Evolutionary conservation across 192 early-diverging fungal species (phyloP).

Genomic region (Irineochytrium annulatum): DNA sequence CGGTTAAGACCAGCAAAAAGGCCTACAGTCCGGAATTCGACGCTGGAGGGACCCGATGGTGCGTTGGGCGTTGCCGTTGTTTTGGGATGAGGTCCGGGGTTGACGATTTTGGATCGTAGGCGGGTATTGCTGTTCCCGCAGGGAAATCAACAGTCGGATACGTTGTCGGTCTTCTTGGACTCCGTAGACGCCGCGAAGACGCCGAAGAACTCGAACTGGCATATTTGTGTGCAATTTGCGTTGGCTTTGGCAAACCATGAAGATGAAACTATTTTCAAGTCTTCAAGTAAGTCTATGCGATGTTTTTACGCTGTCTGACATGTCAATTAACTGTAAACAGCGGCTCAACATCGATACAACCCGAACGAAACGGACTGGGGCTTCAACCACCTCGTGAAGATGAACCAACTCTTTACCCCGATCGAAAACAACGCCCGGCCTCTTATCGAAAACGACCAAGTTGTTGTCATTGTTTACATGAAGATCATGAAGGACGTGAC

Average conservation of each 20-base stretch:
- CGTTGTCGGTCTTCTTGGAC: slow-evolving; percentile 82
- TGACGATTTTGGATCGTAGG: slow-evolving; percentile 45
- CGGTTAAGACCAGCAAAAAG: slow-evolving; percentile 24
- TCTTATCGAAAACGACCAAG: slow-evolving; percentile 63
- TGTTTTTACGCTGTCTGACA: background rate
- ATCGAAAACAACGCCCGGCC: slow-evolving; percentile 43
- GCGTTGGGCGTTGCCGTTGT: background rate
- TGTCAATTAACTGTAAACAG: slow-evolving; percentile 25
- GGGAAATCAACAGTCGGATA: slow-evolving; percentile 72
- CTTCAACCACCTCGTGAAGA: slow-evolving; percentile 73
- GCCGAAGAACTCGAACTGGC: slow-evolving; percentile 59
- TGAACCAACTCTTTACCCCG: slow-evolving; percentile 39
- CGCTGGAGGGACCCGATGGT: slow-evolving; percentile 37
- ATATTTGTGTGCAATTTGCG: slow-evolving; percentile 78
- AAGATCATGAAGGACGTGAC: slow-evolving; percentile 79
- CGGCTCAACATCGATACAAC: slow-evolving; percentile 78
- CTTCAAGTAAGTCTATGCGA: slow-evolving; percentile 33
- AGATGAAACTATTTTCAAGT: slow-evolving; percentile 59
- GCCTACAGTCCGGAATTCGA: slow-evolving; percentile 37
- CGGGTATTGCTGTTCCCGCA: slow-evolving; percentile 82
- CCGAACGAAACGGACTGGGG: slow-evolving; percentile 91
- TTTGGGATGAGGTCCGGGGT: background rate
- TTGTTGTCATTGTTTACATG: slow-evolving; percentile 67
- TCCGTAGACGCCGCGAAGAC: slow-evolving; percentile 60
- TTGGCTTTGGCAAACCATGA: slow-evolving; percentile 70